phyloP scores from a whole-genome alignment of 192 early-diverging fungal genomes.

The Coemansia sp. region DNA sequence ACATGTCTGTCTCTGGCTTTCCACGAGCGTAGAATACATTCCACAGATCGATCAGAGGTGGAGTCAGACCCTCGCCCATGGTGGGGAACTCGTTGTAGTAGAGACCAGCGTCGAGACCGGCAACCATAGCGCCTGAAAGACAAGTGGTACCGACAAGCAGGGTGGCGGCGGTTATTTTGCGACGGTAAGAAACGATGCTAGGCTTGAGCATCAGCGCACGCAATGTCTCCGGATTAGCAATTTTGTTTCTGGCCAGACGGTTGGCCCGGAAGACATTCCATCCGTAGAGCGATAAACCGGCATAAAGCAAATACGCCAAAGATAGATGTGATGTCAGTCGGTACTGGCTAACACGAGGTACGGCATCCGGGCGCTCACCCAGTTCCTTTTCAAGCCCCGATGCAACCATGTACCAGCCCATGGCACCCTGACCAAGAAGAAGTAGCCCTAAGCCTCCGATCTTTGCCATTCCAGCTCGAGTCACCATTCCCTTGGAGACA shows the following conservation, averaged over 20 bases:
- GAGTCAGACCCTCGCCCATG: constrained; percentile 88
- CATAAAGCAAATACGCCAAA: constrained; percentile 86
- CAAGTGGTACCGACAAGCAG: constrained; percentile 81
- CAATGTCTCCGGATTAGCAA: constrained; percentile 61
- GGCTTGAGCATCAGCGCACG: constrained; percentile 67
- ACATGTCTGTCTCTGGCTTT: constrained; percentile 51
- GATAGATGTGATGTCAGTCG: constrained; percentile 89
- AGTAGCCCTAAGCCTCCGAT: constrained; percentile 65
- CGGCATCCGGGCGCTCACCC: constrained; percentile 71
- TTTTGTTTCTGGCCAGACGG: constrained; percentile 58
- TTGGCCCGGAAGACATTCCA: constrained; percentile 74
- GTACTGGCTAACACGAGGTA: constrained; percentile 94
- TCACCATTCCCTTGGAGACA: constrained; percentile 77
- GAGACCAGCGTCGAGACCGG: constrained; percentile 94
- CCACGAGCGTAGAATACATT: constrained; percentile 34
- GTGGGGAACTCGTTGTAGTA: constrained; percentile 97
- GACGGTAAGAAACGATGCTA: constrained; percentile 58
- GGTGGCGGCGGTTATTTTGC: constrained; percentile 36
- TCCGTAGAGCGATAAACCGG: constrained; percentile 76
- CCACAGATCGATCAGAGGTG: constrained; percentile 70
- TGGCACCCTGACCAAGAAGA: constrained; percentile 80
- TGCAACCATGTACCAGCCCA: constrained; percentile 99
- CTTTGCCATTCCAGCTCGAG: constrained; percentile 62
- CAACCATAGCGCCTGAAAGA: constrained; percentile 92
- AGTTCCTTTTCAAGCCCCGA: constrained; percentile 85